Conservation (phyloP, 768 basidiomycete genomes). For the Boletellus ananas region DNA sequence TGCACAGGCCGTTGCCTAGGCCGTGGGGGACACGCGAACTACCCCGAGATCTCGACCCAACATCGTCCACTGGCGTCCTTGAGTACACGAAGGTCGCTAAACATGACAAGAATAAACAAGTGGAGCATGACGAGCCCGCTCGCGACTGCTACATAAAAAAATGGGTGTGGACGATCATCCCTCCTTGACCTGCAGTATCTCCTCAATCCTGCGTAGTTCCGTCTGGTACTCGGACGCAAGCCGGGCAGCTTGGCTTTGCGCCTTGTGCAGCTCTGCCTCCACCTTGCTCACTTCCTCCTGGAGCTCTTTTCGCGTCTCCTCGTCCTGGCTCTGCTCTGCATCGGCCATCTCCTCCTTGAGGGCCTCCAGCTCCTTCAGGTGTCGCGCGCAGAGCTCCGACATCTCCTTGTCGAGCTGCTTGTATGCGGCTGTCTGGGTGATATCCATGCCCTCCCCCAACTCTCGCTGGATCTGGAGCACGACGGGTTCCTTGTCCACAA, state of each 20-base stretch:
- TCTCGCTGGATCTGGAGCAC: slow-evolving; percentile 54
- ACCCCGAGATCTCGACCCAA: slow-evolving; percentile 12
- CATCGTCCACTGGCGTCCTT: background rate
- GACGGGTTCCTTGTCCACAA: slow-evolving; percentile 40
- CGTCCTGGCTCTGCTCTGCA: slow-evolving; percentile 42
- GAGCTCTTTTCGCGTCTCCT: slow-evolving; percentile 45
- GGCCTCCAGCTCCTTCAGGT: slow-evolving; percentile 43
- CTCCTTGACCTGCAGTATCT: slow-evolving; percentile 29
- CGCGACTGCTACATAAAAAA: slow-evolving; percentile 19
- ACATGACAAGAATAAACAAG: slow-evolving; percentile 14
- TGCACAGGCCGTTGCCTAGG: background rate
- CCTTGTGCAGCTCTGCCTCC: slow-evolving; percentile 27
- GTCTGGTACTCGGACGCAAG: slow-evolving; percentile 33
- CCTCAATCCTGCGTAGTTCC: slow-evolving; percentile 33
- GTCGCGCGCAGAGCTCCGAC: slow-evolving; percentile 41
- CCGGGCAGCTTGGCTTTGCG: slow-evolving; percentile 28
- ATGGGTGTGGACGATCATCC: slow-evolving; percentile 18
- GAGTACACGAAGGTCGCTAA: slow-evolving; percentile 2
- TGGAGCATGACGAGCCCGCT: slow-evolving; percentile 21
- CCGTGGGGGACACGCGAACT: slow-evolving; percentile 3
- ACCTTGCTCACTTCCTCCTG: slow-evolving; percentile 36
- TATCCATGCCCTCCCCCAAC: slow-evolving; percentile 43
- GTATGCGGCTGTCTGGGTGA: slow-evolving; percentile 53
- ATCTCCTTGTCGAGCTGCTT: slow-evolving; percentile 49
- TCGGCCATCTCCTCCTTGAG: slow-evolving; percentile 47